phyloP scores from a whole-genome alignment of 257 asterid genomes.

The Solanum chmielewskii region DNA sequence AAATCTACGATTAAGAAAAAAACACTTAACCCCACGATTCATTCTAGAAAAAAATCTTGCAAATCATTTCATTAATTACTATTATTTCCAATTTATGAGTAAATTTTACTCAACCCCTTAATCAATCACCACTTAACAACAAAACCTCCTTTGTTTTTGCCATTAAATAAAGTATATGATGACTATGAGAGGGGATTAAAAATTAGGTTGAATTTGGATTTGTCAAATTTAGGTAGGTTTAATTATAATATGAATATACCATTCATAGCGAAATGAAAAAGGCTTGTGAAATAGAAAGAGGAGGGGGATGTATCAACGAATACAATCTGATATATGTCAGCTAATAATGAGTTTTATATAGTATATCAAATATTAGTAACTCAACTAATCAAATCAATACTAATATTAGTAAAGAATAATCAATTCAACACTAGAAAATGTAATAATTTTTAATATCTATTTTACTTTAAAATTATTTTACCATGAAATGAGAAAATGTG shows the following conservation, averaged over 20 bases:
- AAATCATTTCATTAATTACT: neutral
- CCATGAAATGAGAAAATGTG: neutral
- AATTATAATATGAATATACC: neutral
- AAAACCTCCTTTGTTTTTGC: neutral
- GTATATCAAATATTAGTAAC: too few species aligned
- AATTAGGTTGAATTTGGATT: neutral
- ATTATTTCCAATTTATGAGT: neutral
- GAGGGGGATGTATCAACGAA: neutral
- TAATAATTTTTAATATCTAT: neutral
- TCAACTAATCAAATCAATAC: too few species aligned
- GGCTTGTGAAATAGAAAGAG: neutral
- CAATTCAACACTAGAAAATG: neutral
- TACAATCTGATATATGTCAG: too few species aligned
- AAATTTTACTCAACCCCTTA: neutral
- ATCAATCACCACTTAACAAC: neutral
- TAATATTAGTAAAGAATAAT: neutral
- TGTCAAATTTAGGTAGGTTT: neutral
- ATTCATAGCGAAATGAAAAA: too few species aligned
- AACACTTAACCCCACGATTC: neutral
- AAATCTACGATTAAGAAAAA: neutral
- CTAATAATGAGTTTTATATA: too few species aligned
- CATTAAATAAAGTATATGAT: neutral
- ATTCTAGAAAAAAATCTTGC: neutral
- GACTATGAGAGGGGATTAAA: neutral
- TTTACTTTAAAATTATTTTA: neutral